These are phyloP conservation scores for Dactylorhiza incarnata DNA, from an alignment of 106 monocot genomes.

Conservation along the genomic window DNA sequence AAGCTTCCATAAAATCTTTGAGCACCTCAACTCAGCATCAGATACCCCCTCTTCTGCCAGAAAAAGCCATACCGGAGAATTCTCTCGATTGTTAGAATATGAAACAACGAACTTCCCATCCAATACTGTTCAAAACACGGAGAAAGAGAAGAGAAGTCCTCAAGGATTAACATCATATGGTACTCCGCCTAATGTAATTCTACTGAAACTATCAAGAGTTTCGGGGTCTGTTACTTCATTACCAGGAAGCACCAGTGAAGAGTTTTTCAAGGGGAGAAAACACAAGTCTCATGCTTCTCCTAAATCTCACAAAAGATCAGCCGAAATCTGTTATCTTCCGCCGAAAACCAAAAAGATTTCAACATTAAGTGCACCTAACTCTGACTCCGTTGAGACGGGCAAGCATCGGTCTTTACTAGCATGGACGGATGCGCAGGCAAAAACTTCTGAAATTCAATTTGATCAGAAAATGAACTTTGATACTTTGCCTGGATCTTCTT, in stretches of 20 bases:
- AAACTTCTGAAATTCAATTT: background rate
- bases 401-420: background rate
- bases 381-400: background rate
- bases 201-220: background rate
- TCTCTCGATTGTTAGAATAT: conserved; percentile 16
- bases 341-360: background rate
- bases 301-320: background rate
- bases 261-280: background rate
- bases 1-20: conserved; percentile 2
- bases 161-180: background rate
- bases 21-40: background rate
- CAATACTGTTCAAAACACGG: background rate
- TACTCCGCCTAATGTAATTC: background rate
- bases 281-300: background rate
- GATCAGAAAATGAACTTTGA: background rate
- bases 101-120: conserved; percentile 14
- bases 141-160: conserved; percentile 10
- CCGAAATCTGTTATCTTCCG: background rate
- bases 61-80: background rate
- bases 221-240: background rate
- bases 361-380: background rate
- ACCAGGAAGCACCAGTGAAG: conserved; percentile 3
- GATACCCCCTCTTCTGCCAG: background rate
- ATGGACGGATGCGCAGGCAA: background rate
- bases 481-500: background rate